Percentiles rank a stretch among this genome's conserved stretches.
Evolutionary conservation across 116 monocot species (phyloP).

Genomic region (Trichopus zeylanicus): DNA sequence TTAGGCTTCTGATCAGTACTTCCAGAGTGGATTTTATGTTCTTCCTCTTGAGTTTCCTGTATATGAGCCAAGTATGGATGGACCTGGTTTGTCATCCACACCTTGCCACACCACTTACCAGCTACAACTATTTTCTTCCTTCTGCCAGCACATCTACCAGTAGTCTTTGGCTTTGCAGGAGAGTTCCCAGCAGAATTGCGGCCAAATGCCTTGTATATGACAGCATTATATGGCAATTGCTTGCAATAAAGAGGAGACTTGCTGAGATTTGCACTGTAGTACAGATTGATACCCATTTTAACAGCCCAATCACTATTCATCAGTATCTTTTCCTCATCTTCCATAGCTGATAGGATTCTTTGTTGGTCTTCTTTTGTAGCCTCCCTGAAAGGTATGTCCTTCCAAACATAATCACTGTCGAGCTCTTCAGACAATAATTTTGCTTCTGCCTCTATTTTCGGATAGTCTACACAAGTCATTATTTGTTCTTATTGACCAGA

Average conservation of each 20-base stretch:
- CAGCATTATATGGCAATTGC: slow-evolving; percentile 82
- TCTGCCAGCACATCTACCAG: slow-evolving; percentile 32
- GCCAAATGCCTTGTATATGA: slow-evolving; percentile 85
- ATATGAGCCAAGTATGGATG: slow-evolving; percentile 56
- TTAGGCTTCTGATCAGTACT: slow-evolving; percentile 10
- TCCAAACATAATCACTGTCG: slow-evolving; percentile 52
- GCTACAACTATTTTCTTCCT: slow-evolving; percentile 68
- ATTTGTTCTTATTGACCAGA: background rate
- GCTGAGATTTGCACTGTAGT: slow-evolving; percentile 84
- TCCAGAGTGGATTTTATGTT: slow-evolving; percentile 13
- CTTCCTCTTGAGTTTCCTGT: slow-evolving; percentile 20
- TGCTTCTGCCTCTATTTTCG: slow-evolving; percentile 70
- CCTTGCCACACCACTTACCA: slow-evolving; percentile 95
- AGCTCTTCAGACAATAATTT: slow-evolving; percentile 61
- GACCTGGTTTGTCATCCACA: slow-evolving; percentile 95
- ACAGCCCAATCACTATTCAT: slow-evolving; percentile 86
- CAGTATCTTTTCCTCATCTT: slow-evolving; percentile 79
- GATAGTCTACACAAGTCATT: slow-evolving; percentile 66
- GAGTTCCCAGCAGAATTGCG: slow-evolving; percentile 29
- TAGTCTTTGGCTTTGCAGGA: slow-evolving; percentile 25
- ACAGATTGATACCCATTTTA: slow-evolving; percentile 87
- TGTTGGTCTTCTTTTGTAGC: slow-evolving; percentile 49
- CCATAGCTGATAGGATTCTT: slow-evolving; percentile 49
- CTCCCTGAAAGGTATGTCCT: slow-evolving; percentile 49
- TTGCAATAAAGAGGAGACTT: slow-evolving; percentile 90